phyloP scores from a whole-genome alignment of 257 asterid genomes.

The Gentiana straminea region DNA sequence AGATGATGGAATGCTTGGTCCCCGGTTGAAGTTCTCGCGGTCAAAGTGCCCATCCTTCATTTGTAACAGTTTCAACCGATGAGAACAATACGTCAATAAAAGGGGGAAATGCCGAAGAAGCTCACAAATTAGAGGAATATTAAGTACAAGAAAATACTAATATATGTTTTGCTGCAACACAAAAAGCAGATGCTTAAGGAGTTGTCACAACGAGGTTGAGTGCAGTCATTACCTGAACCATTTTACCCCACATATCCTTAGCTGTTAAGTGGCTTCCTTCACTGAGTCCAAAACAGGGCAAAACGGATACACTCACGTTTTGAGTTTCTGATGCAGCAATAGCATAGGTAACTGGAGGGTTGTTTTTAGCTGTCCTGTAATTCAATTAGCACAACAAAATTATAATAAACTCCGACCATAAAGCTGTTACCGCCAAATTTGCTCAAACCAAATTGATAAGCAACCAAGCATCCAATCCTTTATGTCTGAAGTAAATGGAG shows the following conservation, averaged over 20 bases:
- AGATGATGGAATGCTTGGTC: constrained; percentile 80
- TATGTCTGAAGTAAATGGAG: too few relatives aligned
- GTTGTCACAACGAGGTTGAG: background rate
- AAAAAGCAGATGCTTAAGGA: background rate
- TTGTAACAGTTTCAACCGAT: constrained; percentile 1
- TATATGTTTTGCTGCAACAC: background rate
- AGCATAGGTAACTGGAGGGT: constrained; percentile 90
- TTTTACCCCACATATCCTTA: constrained; percentile 89
- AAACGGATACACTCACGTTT: constrained; percentile 81
- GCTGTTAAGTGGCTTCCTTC: constrained; percentile 87
- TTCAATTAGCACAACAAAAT: constrained; percentile 6
- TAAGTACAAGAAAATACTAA: background rate
- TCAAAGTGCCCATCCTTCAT: constrained; percentile 86
- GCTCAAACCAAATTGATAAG: too few relatives aligned
- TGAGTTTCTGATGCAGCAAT: constrained; percentile 97
- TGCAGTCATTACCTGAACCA: constrained; percentile 54
- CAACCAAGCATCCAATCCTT: too few relatives aligned
- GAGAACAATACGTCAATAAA: background rate
- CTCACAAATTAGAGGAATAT: background rate
- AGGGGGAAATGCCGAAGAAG: background rate
- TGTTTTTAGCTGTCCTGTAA: constrained; percentile 82
- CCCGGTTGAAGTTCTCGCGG: constrained; percentile 59
- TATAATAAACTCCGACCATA: background rate
- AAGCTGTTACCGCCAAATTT: too few relatives aligned
- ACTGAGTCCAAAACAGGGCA: constrained; percentile 83